Evolutionary conservation across 257 asterid species (phyloP), one percentile per base, ranked within the genome.

Genomic region (Solanum infundibuliforme): DNA sequence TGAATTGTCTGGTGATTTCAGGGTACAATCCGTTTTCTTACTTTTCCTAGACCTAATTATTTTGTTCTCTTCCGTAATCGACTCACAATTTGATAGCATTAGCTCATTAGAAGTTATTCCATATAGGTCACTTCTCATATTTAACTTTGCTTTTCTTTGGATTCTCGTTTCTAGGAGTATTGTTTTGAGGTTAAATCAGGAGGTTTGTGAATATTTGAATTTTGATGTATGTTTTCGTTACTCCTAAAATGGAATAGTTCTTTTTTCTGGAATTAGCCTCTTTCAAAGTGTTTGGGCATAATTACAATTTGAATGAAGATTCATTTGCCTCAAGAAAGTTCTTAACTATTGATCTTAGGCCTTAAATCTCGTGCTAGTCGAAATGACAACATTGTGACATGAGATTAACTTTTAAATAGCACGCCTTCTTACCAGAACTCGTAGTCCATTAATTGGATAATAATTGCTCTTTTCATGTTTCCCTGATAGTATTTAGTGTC

Each of bases 1-100:
- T 84, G 98, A 96, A 87, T 87, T 96, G 62, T 95, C 98, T 48
- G 98, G 98, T 89, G 98, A 95, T 90, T 96, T 96, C 89, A 69
- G 90, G 98, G 98, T 95, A 93, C 52, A 6, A 38, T 71, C 62
- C 18, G 20, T 68, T 82, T 14, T 76, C 58, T 76, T 3, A 14
- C 58, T 23, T n/a, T 77, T 10, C 52, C 9, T 23, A 29, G 27
- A 41, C 83, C 60, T 76, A 12, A 0, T 76, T 29, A 46, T 46
- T 21, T 81, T 29, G 27, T 10, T 46, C 39, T 36, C 58, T 75
- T 75, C 2, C 21, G 4, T 75, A 11, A 36, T 10, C 2, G 4
- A 36, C 83, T 75, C 55, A 23, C 29, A 36, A 11, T 10, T 75
- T 0, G 21, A 36, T 23, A 21, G 3, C 55, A 23, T 36, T 75